Percentiles rank a stretch among this genome's conserved stretches.
phyloP scores from a whole-genome alignment of 352 stramenopile species.

The Phytophthora pinifolia region DNA sequence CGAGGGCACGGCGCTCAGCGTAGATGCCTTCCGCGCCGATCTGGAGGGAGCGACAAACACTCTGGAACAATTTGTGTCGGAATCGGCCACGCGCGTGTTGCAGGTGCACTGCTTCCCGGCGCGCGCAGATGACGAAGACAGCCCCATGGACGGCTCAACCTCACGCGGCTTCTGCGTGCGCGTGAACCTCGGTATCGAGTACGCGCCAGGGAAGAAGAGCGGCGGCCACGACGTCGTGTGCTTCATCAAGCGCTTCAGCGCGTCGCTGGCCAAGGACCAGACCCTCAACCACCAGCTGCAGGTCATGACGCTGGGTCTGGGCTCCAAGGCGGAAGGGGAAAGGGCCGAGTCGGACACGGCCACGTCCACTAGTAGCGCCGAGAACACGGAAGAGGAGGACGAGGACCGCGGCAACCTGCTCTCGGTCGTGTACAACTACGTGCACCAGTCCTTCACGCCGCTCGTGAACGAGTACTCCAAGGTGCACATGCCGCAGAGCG shows the following conservation, averaged over 20 bases:
- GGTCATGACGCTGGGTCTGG: slow-evolving; percentile 84
- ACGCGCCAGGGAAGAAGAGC: slow-evolving; percentile 57
- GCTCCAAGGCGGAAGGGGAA: slow-evolving; percentile 35
- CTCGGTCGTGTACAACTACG: slow-evolving; percentile 88
- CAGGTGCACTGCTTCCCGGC: slow-evolving; percentile 69
- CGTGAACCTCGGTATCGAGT: slow-evolving; percentile 82
- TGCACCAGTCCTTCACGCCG: slow-evolving; percentile 87
- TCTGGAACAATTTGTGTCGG: slow-evolving; percentile 73
- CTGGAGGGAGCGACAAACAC: slow-evolving; percentile 42
- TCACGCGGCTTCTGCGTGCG: slow-evolving; percentile 38
- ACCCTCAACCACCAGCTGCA: slow-evolving; percentile 84
- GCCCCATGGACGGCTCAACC: slow-evolving; percentile 21
- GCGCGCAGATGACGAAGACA: slow-evolving; percentile 27
- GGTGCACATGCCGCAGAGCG: slow-evolving; percentile 73
- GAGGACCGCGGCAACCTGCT: slow-evolving; percentile 69
- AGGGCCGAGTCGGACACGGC: slow-evolving; percentile 32
- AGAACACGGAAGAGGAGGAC: slow-evolving; percentile 68
- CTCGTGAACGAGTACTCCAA: slow-evolving; percentile 88
- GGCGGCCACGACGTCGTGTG: slow-evolving; percentile 75
- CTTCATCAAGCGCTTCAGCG: slow-evolving; percentile 85
- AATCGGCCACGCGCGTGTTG: slow-evolving; percentile 62
- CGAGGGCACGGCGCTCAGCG: slow-evolving; percentile 39
- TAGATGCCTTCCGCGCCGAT: slow-evolving; percentile 45
- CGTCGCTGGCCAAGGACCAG: slow-evolving; percentile 62
- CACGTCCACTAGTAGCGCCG: slow-evolving; percentile 34